A percentile compares a stretch with the other conserved stretches of the same genome.
Evolutionary conservation across 1,139 yeast species (phyloP).

Genomic region (Lodderomyces elongisporus): DNA sequence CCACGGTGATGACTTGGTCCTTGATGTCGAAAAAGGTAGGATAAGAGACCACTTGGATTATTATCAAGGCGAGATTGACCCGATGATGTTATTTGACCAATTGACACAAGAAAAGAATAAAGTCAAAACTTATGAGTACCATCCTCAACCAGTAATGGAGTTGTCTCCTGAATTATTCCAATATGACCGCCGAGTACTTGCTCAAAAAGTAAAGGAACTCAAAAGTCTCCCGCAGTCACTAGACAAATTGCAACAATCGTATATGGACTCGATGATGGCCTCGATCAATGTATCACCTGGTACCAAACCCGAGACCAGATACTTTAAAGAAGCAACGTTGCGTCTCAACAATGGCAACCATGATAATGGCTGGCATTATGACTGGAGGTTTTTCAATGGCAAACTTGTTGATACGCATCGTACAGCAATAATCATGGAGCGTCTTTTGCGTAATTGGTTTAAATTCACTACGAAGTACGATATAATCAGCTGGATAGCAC

Average conservation of each 20-base stretch:
- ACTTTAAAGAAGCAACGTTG: slow-evolving; percentile 20
- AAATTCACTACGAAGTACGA: slow-evolving; percentile 40
- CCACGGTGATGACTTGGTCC: slow-evolving; percentile 15
- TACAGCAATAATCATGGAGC: slow-evolving; percentile 11
- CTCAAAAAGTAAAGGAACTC: slow-evolving; percentile 3
- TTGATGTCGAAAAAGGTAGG: slow-evolving; percentile 7
- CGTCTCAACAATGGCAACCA: slow-evolving; percentile 6
- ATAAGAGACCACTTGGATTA: slow-evolving; percentile 1
- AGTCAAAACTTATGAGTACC: slow-evolving; percentile 3
- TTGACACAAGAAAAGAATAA: background rate
- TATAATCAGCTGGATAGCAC: slow-evolving; percentile 53
- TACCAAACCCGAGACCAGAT: slow-evolving; percentile 16
- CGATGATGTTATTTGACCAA: slow-evolving; percentile 11
- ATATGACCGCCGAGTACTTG: slow-evolving; percentile 4
- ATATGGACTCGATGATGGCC: slow-evolving; percentile 6
- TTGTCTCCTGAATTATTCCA: slow-evolving; percentile 5
- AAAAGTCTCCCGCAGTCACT: slow-evolving; percentile 1
- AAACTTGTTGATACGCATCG: slow-evolving; percentile 30
- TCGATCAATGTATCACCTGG: slow-evolving; percentile 2
- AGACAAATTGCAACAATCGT: slow-evolving; percentile 6
- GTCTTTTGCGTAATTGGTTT: slow-evolving; percentile 52
- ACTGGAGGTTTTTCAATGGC: slow-evolving; percentile 23
- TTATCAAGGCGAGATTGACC: slow-evolving; percentile 8
- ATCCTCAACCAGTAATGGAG: slow-evolving; percentile 6
- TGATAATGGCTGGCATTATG: slow-evolving; percentile 20